These are phyloP conservation scores for Isabelozyma gotoi DNA, from an alignment of 805 yeast genomes.

Conservation along the genomic window DNA sequence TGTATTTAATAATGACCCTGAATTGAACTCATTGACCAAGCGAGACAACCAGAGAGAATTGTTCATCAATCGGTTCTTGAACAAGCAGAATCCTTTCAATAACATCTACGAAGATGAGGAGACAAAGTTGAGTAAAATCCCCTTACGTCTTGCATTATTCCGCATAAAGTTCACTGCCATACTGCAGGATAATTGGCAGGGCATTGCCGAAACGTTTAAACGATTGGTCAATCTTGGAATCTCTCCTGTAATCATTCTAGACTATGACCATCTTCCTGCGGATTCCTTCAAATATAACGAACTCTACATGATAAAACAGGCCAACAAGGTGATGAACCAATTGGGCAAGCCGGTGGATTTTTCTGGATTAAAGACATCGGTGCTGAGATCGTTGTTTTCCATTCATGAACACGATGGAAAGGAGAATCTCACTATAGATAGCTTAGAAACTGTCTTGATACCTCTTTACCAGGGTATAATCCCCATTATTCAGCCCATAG, in stretches of 20 bases:
- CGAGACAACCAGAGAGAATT: slow-evolving; percentile 29
- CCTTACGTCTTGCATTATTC: slow-evolving; percentile 56
- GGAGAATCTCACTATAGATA: slow-evolving; percentile 13
- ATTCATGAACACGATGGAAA: slow-evolving; percentile 5
- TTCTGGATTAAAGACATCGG: slow-evolving; percentile 20
- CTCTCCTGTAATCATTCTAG: slow-evolving; percentile 68
- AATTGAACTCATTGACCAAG: slow-evolving; percentile 9
- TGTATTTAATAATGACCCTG: slow-evolving; percentile 18
- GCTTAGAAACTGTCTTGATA: slow-evolving; percentile 32
- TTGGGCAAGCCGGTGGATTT: slow-evolving; percentile 22
- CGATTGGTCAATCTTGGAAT: slow-evolving; percentile 65
- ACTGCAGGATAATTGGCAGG: slow-evolving; percentile 30
- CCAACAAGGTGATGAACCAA: slow-evolving; percentile 24
- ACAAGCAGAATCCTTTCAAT: slow-evolving; percentile 31
- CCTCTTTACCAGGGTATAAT: slow-evolving; percentile 46
- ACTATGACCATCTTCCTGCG: slow-evolving; percentile 33
- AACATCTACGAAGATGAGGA: slow-evolving; percentile 31
- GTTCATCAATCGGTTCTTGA: slow-evolving; percentile 31
- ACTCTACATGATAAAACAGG: slow-evolving; percentile 29
- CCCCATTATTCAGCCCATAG: slow-evolving; percentile 68
- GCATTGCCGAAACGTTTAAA: slow-evolving; percentile 56
- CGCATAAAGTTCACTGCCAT: slow-evolving; percentile 45
- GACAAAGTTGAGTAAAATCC: slow-evolving; percentile 36
- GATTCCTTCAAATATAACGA: slow-evolving; percentile 31
- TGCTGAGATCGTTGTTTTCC: slow-evolving; percentile 27